Evolutionary conservation across 2,329 filamentous ascomycete species (phyloP).

Genomic region (Fusarium sp.): DNA sequence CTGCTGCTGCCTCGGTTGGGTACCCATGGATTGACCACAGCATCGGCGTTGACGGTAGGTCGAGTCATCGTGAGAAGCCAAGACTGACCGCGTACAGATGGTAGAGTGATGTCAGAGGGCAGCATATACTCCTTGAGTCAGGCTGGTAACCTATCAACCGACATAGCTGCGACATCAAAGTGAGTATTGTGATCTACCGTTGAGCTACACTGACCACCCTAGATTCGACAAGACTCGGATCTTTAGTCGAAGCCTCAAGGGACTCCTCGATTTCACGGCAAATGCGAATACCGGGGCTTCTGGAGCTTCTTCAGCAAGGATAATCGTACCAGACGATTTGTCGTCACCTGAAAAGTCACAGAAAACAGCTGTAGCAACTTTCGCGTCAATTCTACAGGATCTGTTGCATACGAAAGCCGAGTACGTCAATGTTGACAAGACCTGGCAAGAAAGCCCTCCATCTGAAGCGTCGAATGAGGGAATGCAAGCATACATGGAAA

Average conservation of each 20-base stretch:
- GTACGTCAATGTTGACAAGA: constrained; percentile 26
- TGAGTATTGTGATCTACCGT: not conserved
- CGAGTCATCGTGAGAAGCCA: not conserved
- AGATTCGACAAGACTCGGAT: constrained; percentile 38
- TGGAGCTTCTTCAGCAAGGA: not conserved
- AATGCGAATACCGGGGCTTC: not conserved
- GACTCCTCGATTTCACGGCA: constrained; percentile 34
- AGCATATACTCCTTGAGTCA: constrained; percentile 46
- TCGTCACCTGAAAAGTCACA: constrained; percentile 2
- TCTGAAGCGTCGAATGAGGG: not conserved
- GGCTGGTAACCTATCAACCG: constrained; percentile 23
- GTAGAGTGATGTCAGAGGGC: constrained; percentile 34
- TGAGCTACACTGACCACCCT: not conserved
- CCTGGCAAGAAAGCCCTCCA: constrained; percentile 32
- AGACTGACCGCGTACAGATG: constrained; percentile 37
- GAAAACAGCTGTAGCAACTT: constrained; percentile 21
- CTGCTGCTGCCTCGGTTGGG: constrained; percentile 48
- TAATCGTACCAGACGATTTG: constrained; percentile 44
- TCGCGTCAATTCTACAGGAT: constrained; percentile 41
- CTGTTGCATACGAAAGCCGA: constrained; percentile 4
- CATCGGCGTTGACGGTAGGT: constrained; percentile 50
- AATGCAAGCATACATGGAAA: constrained; percentile 43
- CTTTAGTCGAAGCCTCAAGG: constrained; percentile 39
- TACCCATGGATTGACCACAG: constrained; percentile 55
- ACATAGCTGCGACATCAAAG: constrained; percentile 28